These are phyloP conservation scores for Fraxinus floribunda DNA, from an alignment of 305 asterid genomes.

Conservation along the genomic window DNA sequence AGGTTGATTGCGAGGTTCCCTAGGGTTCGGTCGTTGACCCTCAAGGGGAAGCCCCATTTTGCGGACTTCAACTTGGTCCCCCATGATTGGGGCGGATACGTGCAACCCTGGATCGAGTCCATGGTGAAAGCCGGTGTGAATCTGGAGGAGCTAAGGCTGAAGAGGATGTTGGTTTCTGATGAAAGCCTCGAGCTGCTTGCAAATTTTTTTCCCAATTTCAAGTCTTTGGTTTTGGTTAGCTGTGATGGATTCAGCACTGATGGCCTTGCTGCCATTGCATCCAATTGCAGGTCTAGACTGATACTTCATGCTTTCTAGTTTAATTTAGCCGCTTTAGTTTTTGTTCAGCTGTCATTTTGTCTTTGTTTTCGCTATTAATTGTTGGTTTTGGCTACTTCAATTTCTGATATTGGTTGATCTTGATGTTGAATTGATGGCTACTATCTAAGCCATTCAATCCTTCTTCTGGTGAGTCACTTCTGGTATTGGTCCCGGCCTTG, in stretches of 20 bases:
- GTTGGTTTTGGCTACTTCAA: background rate
- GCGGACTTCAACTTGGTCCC: constrained; percentile 74
- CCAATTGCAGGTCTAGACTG: constrained; percentile 67
- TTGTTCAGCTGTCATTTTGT: background rate
- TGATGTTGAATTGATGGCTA: background rate
- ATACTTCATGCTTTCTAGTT: background rate
- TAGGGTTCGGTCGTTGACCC: constrained; percentile 58
- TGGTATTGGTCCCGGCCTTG: background rate
- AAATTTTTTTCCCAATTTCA: constrained; percentile 65
- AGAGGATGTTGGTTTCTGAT: constrained; percentile 83
- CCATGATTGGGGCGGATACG: constrained; percentile 64
- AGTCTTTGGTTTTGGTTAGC: constrained; percentile 64
- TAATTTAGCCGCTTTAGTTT: background rate
- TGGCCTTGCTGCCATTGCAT: constrained; percentile 89
- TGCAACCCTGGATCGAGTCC: constrained; percentile 66
- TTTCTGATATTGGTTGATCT: background rate
- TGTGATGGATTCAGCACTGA: constrained; percentile 84
- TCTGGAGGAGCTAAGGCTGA: constrained; percentile 74
- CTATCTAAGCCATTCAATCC: background rate
- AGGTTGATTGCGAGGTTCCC: constrained; percentile 65
- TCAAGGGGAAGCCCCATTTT: constrained; percentile 75
- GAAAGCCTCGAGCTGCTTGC: constrained; percentile 70
- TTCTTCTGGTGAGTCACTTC: background rate
- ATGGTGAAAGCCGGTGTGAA: constrained; percentile 45
- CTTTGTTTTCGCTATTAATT: background rate